Conservation (phyloP, 192 early-diverging fungal species). For the Coemansia sp. region DNA sequence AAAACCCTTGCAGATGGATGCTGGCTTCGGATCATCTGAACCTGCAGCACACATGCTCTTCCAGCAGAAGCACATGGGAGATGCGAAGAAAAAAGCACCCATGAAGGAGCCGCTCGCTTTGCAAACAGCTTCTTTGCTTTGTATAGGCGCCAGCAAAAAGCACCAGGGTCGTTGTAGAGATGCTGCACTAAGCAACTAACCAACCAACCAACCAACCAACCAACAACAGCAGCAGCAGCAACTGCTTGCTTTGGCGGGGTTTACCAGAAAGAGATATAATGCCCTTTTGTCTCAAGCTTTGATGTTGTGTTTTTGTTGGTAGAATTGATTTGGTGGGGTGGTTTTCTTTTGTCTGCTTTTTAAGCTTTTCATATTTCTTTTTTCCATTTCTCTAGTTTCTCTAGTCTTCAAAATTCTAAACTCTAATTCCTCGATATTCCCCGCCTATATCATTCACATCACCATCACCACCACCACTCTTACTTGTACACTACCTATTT, state of each 20-base stretch:
- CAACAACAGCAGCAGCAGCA: not conserved
- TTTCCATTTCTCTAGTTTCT: not conserved
- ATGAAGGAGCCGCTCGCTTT: no score
- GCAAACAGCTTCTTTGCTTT: no score
- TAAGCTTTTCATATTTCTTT: not conserved
- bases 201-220: no score
- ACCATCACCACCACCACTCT: not conserved
- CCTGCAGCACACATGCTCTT: not conserved
- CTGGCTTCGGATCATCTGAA: not conserved
- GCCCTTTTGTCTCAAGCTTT: not conserved
- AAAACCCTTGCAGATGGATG: not conserved
- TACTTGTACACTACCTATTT: not conserved
- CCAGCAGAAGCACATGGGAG: no score
- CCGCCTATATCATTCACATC: not conserved
- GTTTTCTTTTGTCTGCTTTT: not conserved
- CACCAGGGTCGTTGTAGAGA: no score
- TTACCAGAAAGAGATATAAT: no score
- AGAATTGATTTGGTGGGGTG: not conserved
- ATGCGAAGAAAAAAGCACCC: no score
- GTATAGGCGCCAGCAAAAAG: no score
- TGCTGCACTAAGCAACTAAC: no score
- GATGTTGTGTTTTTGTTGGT: not conserved
- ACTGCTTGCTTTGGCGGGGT: no score
- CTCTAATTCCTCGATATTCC: not conserved
- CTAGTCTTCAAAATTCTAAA: not conserved